phyloP scores from a whole-genome alignment of 179 eudicot species.

The Vitellaria paradoxa region DNA sequence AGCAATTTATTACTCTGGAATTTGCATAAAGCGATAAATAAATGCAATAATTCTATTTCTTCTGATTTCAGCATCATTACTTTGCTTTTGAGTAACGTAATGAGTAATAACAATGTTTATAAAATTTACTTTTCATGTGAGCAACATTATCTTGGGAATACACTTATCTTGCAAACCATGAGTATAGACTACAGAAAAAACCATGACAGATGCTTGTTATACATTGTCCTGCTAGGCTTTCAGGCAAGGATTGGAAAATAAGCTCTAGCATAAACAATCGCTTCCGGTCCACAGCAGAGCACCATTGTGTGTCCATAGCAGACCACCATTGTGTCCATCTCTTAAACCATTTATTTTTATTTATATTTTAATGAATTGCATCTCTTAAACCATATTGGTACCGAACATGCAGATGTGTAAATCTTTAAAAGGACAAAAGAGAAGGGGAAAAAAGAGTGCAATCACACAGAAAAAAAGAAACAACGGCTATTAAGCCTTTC shows the following conservation, averaged over 20 bases:
- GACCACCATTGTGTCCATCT: not conserved
- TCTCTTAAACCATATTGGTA: not conserved
- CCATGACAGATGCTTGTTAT: not conserved
- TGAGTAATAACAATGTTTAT: not conserved
- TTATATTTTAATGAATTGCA: not conserved
- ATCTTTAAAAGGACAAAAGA: not conserved
- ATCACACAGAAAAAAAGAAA: too few relatives aligned
- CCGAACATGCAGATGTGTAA: not conserved
- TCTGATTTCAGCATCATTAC: not conserved
- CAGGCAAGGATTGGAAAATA: not conserved
- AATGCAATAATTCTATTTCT: not conserved
- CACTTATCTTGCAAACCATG: not conserved
- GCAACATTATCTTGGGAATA: slow-evolving; percentile 2
- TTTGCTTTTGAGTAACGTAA: not conserved
- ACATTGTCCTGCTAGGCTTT: not conserved
- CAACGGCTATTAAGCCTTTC: too few relatives aligned
- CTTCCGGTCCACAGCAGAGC: not conserved
- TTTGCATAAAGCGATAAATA: not conserved
- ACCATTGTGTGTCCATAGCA: not conserved
- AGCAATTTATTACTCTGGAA: not conserved
- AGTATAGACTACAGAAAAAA: not conserved
- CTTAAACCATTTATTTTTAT: not conserved
- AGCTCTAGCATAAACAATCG: not conserved
- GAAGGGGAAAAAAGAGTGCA: not conserved
- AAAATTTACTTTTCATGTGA: not conserved